phyloP scores from a whole-genome alignment of 371 early-diverging fungal genomes.

The Rhizopus arrhizus region DNA sequence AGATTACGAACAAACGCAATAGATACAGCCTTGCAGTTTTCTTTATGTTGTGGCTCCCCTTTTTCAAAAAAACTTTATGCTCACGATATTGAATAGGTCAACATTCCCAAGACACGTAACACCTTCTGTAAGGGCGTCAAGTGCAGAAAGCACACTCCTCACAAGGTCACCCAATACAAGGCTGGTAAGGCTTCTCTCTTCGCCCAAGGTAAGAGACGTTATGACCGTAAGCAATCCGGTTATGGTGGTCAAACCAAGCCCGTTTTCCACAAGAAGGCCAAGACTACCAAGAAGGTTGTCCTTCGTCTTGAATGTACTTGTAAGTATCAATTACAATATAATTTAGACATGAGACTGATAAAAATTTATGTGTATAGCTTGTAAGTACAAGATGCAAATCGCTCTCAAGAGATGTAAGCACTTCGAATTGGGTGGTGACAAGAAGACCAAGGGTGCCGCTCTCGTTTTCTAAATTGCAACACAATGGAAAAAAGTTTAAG shows the following conservation, averaged over 20 bases:
- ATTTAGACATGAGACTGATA: neutral
- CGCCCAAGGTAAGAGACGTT: constrained; percentile 89
- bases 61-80: neutral
- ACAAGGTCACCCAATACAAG: constrained; percentile 99
- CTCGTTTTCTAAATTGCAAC: constrained; percentile 67
- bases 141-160: constrained; percentile 97
- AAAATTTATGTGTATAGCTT: constrained; percentile 49
- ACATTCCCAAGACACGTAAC: constrained; percentile 96
- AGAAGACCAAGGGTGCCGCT: constrained; percentile 84
- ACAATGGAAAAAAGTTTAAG: neutral
- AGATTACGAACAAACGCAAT: neutral
- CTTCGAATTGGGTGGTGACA: constrained; percentile 99
- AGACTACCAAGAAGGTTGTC: constrained; percentile 99
- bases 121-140: constrained; percentile 95
- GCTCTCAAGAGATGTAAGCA: constrained; percentile 99
- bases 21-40: neutral
- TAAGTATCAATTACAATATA: constrained; percentile 7
- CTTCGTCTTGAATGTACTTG: constrained; percentile 97
- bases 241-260: constrained; percentile 99
- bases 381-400: constrained; percentile 96
- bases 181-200: constrained; percentile 98
- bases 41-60: neutral
- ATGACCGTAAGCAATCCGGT: constrained; percentile 83
- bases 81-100: constrained; percentile 64
- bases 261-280: constrained; percentile 93